Percentiles rank a stretch among this genome's conserved stretches.
phyloP scores from a whole-genome alignment of 352 stramenopile species.

The Phytopythium litorale region DNA sequence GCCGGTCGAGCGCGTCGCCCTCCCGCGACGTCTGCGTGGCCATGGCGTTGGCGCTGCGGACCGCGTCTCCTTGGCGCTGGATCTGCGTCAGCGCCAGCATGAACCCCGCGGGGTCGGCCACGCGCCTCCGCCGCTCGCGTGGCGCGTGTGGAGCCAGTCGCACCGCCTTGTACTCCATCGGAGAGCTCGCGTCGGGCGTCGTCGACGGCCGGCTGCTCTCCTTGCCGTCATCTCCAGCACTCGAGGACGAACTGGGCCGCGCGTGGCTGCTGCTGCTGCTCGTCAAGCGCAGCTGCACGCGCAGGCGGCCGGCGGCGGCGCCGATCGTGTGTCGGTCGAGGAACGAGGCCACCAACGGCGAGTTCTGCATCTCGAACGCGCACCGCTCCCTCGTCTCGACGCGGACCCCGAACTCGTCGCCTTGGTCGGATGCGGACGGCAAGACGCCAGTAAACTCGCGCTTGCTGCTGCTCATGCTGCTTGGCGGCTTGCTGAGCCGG shows the following conservation, averaged over 20 bases:
- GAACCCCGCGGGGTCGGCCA: conserved; percentile 51
- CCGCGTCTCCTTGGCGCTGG: conserved; percentile 45
- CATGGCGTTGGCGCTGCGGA: conserved; percentile 37
- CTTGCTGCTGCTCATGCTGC: background rate
- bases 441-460: background rate
- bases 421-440: conserved; percentile 8
- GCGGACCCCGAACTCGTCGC: conserved; percentile 12
- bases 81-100: conserved; percentile 45
- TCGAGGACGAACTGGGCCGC: background rate
- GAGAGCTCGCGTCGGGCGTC: conserved; percentile 29
- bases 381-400: conserved; percentile 47
- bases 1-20: conserved; percentile 28
- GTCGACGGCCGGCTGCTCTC: conserved; percentile 3
- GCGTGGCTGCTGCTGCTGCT: conserved; percentile 18
- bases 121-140: conserved; percentile 30
- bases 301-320: conserved; percentile 36
- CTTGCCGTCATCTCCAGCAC: background rate
- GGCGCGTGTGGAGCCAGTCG: conserved; percentile 26
- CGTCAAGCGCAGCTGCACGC: conserved; percentile 57
- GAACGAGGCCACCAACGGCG: conserved; percentile 53
- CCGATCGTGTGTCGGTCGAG: conserved; percentile 49
- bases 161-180: conserved; percentile 33
- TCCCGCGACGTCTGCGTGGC: conserved; percentile 39
- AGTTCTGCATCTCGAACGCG: conserved; percentile 66
- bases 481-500: background rate